A percentile compares a stretch with the other conserved stretches of the same genome.
Evolutionary conservation across 169 alveolate genomes (phyloP).

Genomic region (Cytauxzoon felis): DNA sequence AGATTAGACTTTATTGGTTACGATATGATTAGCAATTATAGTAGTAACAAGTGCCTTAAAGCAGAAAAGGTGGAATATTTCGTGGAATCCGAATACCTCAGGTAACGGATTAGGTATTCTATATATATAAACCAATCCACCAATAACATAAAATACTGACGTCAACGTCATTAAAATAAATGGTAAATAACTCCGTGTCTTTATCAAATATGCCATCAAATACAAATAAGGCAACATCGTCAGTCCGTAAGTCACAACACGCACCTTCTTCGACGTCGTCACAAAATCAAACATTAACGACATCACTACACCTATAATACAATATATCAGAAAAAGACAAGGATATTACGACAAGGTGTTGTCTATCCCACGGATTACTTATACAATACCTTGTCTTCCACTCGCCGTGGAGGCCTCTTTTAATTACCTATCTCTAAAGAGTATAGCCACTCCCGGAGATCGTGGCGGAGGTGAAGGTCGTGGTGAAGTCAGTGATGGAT

Average conservation of each 20-base stretch:
- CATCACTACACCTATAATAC: conserved; percentile 17
- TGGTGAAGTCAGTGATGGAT: no score
- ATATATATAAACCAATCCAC: conserved; percentile 58
- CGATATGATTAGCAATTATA: conserved; percentile 55
- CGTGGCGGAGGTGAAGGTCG: no score
- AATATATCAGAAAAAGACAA: no score
- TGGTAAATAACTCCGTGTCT: conserved; percentile 21
- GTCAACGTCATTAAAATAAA: conserved; percentile 13
- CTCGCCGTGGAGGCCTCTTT: no score
- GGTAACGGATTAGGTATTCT: conserved; percentile 59
- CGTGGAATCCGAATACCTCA: conserved; percentile 62
- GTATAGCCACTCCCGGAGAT: no score
- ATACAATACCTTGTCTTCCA: no score
- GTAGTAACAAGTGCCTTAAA: conserved; percentile 54
- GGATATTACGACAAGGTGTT: no score
- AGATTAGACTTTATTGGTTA: no score
- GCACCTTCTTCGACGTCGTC: conserved; percentile 27
- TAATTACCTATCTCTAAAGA: no score
- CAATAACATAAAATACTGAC: conserved; percentile 38
- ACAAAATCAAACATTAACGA: conserved; percentile 31
- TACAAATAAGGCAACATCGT: conserved; percentile 44
- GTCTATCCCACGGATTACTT: no score
- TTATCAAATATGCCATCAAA: conserved; percentile 23
- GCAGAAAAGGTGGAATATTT: conserved; percentile 64
- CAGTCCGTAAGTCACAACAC: conserved; percentile 34